Evolutionary conservation across 2,329 filamentous ascomycete species (phyloP), one percentile per base, ranked within the genome.

Genomic region (Fusarium avenaceum): DNA sequence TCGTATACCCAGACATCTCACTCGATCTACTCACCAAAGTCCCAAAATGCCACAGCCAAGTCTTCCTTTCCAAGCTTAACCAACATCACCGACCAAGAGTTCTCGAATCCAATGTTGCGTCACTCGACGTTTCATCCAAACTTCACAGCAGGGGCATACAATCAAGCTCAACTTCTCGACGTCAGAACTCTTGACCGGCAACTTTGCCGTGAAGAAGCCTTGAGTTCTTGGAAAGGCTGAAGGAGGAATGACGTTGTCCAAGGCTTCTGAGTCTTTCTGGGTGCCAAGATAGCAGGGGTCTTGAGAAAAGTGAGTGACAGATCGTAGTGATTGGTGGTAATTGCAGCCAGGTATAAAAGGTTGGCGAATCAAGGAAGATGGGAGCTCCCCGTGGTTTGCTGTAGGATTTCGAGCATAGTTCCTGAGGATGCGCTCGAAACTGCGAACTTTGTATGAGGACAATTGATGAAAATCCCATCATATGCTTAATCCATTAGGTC

Each of bases 201-300:
- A 35, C 28, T 24, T 44, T 58, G 26, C 11, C 26, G n/a, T 15
- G 15, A 42, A 52, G 17, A 42, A 13, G 7, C 10, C 6, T 24
- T 17, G 15, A 15, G 4, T 35, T 55, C 50, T 49, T 57, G 49
- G 32, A 63, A 38, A 10, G 11, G 14, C 13, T 20, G 6, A 38
- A 28, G 28, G 35, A n/a, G 19, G n/a, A 30, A 65, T 65, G 61
- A 65, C 60, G 54, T 65, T 60, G 32, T 53, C 20, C 40, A 24
- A 55, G 32, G 17, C 28, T 45, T 22, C 40, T 32, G 17, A 40
- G 28, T 20, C 11, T 56, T 38, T 20, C 3, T 30, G 28, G 19
- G 11, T 13, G 26, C 32, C 43, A 63, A 63, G 50, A 45, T 30
- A 30, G 20, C 59, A 63, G 24, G 59, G 59, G 51, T 63, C 17